Evolutionary conservation across 345 rosid genomes (phyloP), one percentile per base, ranked within the genome.

Genomic region (Jatropha curcas): DNA sequence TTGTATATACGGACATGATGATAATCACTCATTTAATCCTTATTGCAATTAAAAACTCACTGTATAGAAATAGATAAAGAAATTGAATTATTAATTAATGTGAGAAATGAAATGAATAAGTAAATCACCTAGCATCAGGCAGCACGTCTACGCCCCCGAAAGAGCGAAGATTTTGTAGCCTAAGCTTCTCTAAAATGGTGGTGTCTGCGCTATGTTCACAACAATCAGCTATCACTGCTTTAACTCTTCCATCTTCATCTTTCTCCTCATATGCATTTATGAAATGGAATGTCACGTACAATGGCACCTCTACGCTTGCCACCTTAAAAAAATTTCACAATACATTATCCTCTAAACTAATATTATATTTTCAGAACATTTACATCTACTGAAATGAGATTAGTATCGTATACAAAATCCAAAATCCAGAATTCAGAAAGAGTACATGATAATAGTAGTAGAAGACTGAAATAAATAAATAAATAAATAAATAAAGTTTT

Each of bases 261-360:
- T 51, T 82, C 78, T 90, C 97, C 80, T 95, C 97, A 59, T 92
- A 92, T 6, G 98, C 99, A 73, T 95, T 95, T 60, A 92, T 92
- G 86, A 92, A 92, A 80, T 95, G 99, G 83, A 95, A 92, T 14
- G 95, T 90, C 65, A 95, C 86, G 57, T 43, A 95, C 7, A 94
- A 65, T 0, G 99, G 99, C 33, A 95, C 99, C 78, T 95, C 96
- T 84, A 92, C 98, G 27, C 98, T 92, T 60, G 90, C 83, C 81
- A 92, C 97, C 98, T 94, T 72, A 67, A 72, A 8, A 2, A 50
- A 16, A 13, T 28, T 43, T 19, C 10, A 35, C 27, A 33, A 9
- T n/a, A n/a, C n/a, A n/a, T n/a, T n/a, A n/a, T n/a, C n/a, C n/a
- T n/a, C n/a, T n/a, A n/a, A n/a, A n/a, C n/a, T n/a, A n/a, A n/a